Percentiles rank a stretch among this genome's conserved stretches.
Conservation (phyloP, 305 asterid species). For the Ajuga reptans region DNA sequence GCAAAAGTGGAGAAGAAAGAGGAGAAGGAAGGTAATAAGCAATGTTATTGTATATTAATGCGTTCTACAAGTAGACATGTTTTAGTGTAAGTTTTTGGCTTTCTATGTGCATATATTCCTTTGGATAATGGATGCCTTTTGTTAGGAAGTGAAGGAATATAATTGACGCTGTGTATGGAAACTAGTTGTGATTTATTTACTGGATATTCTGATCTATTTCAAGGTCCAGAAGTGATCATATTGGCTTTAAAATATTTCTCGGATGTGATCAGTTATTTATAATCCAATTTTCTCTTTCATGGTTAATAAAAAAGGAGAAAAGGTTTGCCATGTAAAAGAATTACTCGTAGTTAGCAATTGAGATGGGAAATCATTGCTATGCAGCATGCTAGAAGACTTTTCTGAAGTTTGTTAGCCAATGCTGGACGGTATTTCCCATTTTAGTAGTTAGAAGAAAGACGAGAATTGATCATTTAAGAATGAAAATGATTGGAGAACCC, state of each 20-base stretch:
- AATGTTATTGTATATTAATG: neutral
- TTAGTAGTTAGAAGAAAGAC: neutral
- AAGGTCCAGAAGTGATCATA: neutral
- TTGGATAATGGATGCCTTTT: neutral
- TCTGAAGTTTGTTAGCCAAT: neutral
- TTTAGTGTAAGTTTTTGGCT: neutral
- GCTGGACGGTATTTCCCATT: neutral
- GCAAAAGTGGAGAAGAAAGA: slow-evolving; percentile 32
- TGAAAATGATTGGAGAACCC: neutral
- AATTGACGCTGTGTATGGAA: slow-evolving; percentile 9
- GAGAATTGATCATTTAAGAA: neutral
- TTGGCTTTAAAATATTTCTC: neutral
- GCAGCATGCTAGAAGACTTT: neutral
- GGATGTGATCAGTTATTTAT: slow-evolving; percentile 20
- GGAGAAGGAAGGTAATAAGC: slow-evolving; percentile 41
- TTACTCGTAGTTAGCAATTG: neutral
- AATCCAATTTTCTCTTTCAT: neutral
- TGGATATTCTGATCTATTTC: slow-evolving; percentile 9
- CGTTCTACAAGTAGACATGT: neutral
- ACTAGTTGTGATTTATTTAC: slow-evolving; percentile 17
- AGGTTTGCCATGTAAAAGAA: neutral
- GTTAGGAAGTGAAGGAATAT: slow-evolving; percentile 11
- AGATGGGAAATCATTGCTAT: neutral
- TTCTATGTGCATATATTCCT: slow-evolving; percentile 18
- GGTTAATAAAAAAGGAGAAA: neutral